phyloP scores from a whole-genome alignment of 2,329 filamentous ascomycete species.

The Chaetomium globosum region DNA sequence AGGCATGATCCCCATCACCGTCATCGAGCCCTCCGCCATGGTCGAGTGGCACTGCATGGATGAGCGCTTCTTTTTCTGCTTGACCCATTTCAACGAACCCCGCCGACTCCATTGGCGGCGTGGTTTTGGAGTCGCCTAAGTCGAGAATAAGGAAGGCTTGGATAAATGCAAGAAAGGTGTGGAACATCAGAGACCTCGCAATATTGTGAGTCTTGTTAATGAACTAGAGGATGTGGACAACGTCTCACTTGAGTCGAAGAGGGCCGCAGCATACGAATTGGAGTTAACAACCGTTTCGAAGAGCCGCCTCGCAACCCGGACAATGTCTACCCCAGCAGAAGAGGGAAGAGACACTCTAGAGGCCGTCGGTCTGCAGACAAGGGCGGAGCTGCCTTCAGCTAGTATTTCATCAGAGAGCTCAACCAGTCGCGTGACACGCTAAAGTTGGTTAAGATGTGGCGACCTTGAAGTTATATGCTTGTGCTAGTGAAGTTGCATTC shows the following conservation, averaged over 20 bases:
- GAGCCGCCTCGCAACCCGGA: not conserved
- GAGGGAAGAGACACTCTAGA: not conserved
- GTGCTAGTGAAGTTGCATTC: not conserved
- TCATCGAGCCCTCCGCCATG: not conserved
- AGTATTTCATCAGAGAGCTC: too few relatives aligned
- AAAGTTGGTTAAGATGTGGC: not conserved
- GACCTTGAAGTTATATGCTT: not conserved
- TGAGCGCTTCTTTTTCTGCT: not conserved
- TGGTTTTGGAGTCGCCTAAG: not conserved
- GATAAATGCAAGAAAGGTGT: slow-evolving; percentile 11
- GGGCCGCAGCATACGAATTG: not conserved
- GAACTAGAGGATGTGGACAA: not conserved
- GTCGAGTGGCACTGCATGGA: not conserved
- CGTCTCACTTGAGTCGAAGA: not conserved
- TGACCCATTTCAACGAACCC: not conserved
- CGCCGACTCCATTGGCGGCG: not conserved
- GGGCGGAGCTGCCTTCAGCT: too few relatives aligned
- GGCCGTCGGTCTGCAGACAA: too few relatives aligned
- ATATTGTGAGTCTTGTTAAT: not conserved
- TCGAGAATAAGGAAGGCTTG: not conserved
- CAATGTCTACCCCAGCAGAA: too few relatives aligned
- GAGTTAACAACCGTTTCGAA: not conserved
- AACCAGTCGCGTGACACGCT: not conserved
- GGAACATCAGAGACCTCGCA: not conserved
- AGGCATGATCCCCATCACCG: not conserved